Conservation (phyloP, 163 green algal species). For the Picocystis sp. region DNA sequence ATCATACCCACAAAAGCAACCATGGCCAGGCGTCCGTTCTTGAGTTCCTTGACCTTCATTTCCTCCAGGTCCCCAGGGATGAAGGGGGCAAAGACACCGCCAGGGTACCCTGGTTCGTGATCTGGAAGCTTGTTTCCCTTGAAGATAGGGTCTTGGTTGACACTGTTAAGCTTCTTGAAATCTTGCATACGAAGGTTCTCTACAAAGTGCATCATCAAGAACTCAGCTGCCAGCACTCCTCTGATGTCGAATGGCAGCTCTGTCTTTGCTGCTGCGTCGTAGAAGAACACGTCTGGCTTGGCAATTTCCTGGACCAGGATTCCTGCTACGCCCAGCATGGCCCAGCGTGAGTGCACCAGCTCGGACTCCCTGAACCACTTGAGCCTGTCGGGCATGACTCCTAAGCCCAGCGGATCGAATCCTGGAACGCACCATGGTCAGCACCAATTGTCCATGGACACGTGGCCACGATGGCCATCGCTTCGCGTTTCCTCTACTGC, state of each 20-base stretch:
- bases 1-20: conserved; percentile 30
- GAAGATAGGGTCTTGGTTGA: conserved; percentile 79
- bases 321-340: conserved; percentile 33
- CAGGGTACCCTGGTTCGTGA: conserved; percentile 67
- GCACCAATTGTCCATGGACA: no score
- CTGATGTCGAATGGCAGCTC: conserved; percentile 48
- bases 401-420: conserved; percentile 64
- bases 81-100: conserved; percentile 61
- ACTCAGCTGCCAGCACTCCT: conserved; percentile 52
- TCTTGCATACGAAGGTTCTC: conserved; percentile 55
- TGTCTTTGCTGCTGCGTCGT: conserved; percentile 35
- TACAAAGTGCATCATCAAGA: conserved; percentile 32
- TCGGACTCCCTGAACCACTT: conserved; percentile 43
- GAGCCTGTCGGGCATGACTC: conserved; percentile 37
- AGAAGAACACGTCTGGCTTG: conserved; percentile 54
- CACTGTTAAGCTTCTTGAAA: conserved; percentile 60
- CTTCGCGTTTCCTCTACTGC: no score
- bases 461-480: no score
- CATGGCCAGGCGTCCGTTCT: conserved; percentile 82
- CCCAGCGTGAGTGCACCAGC: conserved; percentile 48
- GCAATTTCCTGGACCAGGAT: conserved; percentile 33
- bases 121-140: conserved; percentile 49
- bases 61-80: conserved; percentile 25
- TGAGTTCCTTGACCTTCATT: conserved; percentile 75
- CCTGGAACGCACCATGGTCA: background rate